phyloP scores from a whole-genome alignment of 2,329 filamentous ascomycete genomes.

The Aspergillus texensis region DNA sequence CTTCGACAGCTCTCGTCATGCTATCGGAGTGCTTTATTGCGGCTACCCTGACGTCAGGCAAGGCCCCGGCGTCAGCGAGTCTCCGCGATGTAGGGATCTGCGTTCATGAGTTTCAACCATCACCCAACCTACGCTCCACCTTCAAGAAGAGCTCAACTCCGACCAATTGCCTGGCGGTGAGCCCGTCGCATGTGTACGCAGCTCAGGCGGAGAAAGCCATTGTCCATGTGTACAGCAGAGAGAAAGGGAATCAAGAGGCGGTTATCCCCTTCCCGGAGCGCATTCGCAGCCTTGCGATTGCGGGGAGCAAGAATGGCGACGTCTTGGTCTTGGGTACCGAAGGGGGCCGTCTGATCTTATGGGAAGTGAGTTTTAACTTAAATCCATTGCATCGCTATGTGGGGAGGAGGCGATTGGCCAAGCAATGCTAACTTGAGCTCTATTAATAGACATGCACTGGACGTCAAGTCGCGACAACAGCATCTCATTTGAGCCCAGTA shows the following conservation, averaged over 20 bases:
- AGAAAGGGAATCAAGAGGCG: conserved; percentile 84
- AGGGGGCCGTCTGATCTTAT: conserved; percentile 82
- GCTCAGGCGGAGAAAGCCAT: conserved; percentile 91
- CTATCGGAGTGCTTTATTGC: conserved; percentile 53
- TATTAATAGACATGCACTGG: conserved; percentile 44
- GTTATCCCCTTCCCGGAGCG: conserved; percentile 85
- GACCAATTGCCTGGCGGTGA: conserved; percentile 77
- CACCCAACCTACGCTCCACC: conserved; percentile 70
- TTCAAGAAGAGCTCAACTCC: conserved; percentile 93
- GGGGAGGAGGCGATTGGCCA: not conserved
- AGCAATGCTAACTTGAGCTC: conserved; percentile 13
- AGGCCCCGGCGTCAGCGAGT: conserved; percentile 49
- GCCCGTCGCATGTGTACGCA: conserved; percentile 81
- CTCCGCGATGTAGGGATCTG: conserved; percentile 85
- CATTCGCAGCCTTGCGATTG: conserved; percentile 75
- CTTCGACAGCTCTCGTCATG: conserved; percentile 37
- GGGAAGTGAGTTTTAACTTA: conserved; percentile 70
- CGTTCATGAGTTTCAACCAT: conserved; percentile 77
- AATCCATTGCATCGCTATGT: not conserved
- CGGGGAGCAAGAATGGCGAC: conserved; percentile 60
- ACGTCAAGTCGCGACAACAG: conserved; percentile 47
- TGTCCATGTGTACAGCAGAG: conserved; percentile 85
- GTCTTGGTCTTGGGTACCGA: conserved; percentile 79
- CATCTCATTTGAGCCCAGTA: conserved; percentile 55
- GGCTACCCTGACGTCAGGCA: conserved; percentile 46